phyloP scores from a whole-genome alignment of 306 rosid species.

The Parietaria judaica region DNA sequence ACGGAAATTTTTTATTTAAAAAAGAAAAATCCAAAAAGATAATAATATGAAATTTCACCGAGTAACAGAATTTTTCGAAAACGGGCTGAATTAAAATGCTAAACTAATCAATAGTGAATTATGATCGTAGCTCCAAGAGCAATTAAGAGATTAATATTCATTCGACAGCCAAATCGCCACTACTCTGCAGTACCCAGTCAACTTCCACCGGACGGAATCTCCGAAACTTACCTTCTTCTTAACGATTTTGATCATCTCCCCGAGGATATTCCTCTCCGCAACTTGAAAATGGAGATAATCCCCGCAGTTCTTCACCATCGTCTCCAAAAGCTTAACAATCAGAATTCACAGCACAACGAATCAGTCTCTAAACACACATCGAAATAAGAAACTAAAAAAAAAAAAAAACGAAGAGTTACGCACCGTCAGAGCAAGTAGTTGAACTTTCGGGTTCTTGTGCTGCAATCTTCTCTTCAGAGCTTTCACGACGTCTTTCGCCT shows the following conservation, averaged over 20 bases:
- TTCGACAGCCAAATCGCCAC: no score
- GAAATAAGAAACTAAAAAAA: background rate
- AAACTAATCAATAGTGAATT: background rate
- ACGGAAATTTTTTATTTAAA: no score
- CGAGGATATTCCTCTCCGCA: constrained; percentile 76
- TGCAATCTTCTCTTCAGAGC: constrained; percentile 92
- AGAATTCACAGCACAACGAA: constrained; percentile 8
- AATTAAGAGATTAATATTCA: background rate
- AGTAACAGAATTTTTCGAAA: background rate
- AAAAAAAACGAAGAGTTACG: constrained; percentile 11
- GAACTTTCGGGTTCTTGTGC: constrained; percentile 84
- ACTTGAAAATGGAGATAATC: constrained; percentile 83
- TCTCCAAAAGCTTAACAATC: constrained; percentile 73
- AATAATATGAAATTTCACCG: background rate
- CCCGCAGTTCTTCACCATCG: constrained; percentile 99
- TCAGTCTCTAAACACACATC: background rate
- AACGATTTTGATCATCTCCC: constrained; percentile 90
- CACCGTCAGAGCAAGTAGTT: constrained; percentile 84
- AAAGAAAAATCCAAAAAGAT: background rate
- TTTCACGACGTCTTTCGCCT: constrained; percentile 91
- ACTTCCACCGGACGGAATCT: constrained; percentile 6
- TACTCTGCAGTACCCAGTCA: background rate
- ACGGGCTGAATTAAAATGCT: background rate
- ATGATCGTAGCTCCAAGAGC: background rate
- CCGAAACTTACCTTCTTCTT: constrained; percentile 70